Evolutionary conservation across 2,329 filamentous ascomycete genomes (phyloP), one percentile per base, ranked within the genome.

Genomic region (Pseudophaeomoniella oleicola): DNA sequence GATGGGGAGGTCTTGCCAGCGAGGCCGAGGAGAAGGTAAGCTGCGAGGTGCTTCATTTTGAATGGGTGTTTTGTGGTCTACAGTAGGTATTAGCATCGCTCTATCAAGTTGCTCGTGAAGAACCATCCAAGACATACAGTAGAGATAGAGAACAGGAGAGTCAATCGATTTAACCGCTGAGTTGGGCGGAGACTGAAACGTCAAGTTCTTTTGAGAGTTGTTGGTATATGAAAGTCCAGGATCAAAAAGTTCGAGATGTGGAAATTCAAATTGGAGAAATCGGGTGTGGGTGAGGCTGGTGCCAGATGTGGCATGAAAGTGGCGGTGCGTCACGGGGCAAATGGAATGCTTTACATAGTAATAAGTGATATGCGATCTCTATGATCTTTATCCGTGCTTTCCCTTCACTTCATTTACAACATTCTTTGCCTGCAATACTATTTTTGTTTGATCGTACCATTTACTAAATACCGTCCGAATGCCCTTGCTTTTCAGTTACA

Each of bases 1-100:
- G 82, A 86, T 55, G 90, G 90, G 48, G 78, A 77, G 71, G 74
- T 64, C 77, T 94, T 96, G 70, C 90, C 90, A 64, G 75, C 88
- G 54, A 96, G 81, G 71, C 71, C 69, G 66, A 96, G 84, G 62
- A 98, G 88, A 61, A 98, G 86, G 78, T 93, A 96, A 64, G 90
- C 88, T 64, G 90, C 90, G 72, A 98, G 81, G 72, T 96, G 81
- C 87, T 98, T 96, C 90, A 98, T 96, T 85, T 79, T 93, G 64
- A 59, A 53, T 35, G 14, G 52, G 42, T 46, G 35, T 33, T 44
- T 46, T 44, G 45, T 47, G 45, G 43, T 34, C 27, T 39, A 36
- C 16, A 29, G 39, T n/a, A n/a, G n/a, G n/a, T n/a, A n/a, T n/a
- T n/a, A n/a, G n/a, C n/a, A n/a, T n/a, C n/a, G n/a, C n/a, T n/a